These are phyloP conservation scores for Didymosphaeria variabile DNA, from an alignment of 2,329 filamentous ascomycete genomes.

Conservation along the genomic window DNA sequence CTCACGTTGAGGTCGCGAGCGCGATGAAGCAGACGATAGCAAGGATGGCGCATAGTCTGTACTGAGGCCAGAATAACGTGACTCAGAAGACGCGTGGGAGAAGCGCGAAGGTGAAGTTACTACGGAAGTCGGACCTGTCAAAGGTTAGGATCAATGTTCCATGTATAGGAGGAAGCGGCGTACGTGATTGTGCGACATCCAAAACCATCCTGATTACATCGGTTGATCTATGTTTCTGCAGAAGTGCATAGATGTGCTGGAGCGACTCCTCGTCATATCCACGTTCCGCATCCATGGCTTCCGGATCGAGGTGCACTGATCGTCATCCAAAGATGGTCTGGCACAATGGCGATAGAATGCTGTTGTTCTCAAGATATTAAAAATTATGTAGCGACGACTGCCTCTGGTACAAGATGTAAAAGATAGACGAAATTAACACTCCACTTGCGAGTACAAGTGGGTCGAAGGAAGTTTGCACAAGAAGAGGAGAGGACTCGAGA, in stretches of 20 bases:
- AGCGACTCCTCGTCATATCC: constrained; percentile 12
- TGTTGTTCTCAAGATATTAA: background rate
- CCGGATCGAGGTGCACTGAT: background rate
- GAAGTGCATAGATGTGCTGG: constrained; percentile 9
- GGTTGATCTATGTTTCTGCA: background rate
- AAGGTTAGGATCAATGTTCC: background rate
- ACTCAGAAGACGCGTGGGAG: constrained; percentile 8
- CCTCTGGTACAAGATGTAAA: background rate
- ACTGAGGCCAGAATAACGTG: constrained; percentile 6
- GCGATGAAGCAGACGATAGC: constrained; percentile 6
- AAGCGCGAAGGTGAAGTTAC: constrained; percentile 7
- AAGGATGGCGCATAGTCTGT: constrained; percentile 10
- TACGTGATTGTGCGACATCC: constrained; percentile 7
- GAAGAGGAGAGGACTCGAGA: constrained; percentile 3
- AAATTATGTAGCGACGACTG: background rate
- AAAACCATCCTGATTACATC: constrained; percentile 9
- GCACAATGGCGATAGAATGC: background rate
- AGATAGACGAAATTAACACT: background rate
- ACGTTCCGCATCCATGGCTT: background rate
- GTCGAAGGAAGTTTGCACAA: background rate
- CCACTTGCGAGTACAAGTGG: background rate
- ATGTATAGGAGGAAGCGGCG: background rate
- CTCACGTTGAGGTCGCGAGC: background rate
- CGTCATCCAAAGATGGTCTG: background rate
- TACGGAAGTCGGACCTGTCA: constrained; percentile 6